Base-by-base conservation (phyloP, 139 green algal genomes). In the Limnomonas spitsbergensis region DNA sequence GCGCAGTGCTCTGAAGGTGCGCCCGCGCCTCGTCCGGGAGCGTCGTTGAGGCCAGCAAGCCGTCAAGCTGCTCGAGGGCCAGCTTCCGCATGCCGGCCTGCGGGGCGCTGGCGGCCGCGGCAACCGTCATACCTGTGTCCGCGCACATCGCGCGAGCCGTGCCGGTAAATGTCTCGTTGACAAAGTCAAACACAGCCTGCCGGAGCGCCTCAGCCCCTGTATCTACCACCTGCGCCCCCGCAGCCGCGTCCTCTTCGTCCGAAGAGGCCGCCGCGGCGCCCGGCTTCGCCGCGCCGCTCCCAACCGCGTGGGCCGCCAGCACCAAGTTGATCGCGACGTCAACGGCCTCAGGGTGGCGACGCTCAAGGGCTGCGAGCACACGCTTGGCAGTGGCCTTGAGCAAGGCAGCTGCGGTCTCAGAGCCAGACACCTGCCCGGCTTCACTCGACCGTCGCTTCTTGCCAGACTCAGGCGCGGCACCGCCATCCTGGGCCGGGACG, bases 261-360 rank as follows among this genome's bases (percentile, higher is more conserved):
- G 32, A 9, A 32, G 7, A n/a, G 38, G 66, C 38, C 54, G 32
- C 26, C n/a, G 7, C 38, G 38, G 66, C 38, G 56, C 32, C 47
- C 54, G 7, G 36, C 26, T n/a, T 40, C 1, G 0, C 3, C n/a
- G 39, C 40, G 27, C 35, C 26, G 2, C 31, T 77, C 40, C 31
- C 6, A 2, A 6, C 6, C 32, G 24, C 80, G 69, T 0, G 70
- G 35, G 78, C 69, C 71, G 74, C 54, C 47, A 89, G 73, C 24
- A 78, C 80, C 2, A 66, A 66, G 74, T 90, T 90, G 76, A 89
- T 77, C 27, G 82, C 85, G 3, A 79, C 81, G 75, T 89, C 86
- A 53, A 83, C 38, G 2, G 56, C 72, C 4, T 82, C 54, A 0
- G 88, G 82, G 61, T 86, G 84, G 1, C 67, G 76, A 36, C 85